Base-by-base conservation (phyloP, 1,284 basidiomycete genomes). In the Trametes sp. region DNA sequence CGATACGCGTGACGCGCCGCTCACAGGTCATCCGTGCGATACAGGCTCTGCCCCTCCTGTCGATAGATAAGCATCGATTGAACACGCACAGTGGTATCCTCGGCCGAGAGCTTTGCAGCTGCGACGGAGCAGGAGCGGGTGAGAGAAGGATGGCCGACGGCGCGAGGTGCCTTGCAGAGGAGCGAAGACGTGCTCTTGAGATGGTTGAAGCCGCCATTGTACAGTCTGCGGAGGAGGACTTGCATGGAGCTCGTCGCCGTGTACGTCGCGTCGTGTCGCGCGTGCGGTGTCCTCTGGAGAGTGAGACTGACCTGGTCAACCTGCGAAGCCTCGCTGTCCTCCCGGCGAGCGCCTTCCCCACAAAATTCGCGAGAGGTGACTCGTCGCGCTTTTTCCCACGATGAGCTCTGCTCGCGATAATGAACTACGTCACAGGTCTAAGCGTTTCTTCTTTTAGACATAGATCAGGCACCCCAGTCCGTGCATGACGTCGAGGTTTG, bases 151-250 rank as follows among this genome's bases (percentile, higher is more conserved):
- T 62, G 66, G 44, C 57, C 63, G 63, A 70, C 64, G 59, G 61
- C 55, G 61, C 66, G 62, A 26, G 72, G 71, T 5, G 70, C 66
- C 58, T 70, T 68, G 52, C 70, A 64, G 45, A 73, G 65, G 57
- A 73, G 69, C 13, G 68, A 72, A 19, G 65, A 61, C 24, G 73
- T 69, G 42, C 71, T 67, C 58, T 71, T 73, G 70, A 74, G 71
- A 55, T 73, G 73, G 68, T 74, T 73, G 69, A 74, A 74, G 55
- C 73, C 73, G 66, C 73, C 73, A 68, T 74, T 74, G 68, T 72
- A 74, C 49, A 74, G 70, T 53, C 73, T 65, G 59, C 73, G 73
- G 44, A 68, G 60, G 55, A 74, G 71, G 59, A 73, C 63, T 59
- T 71, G 70, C 73, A 74, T 74, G 49, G 61, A 63, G 55, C 41